These are phyloP conservation scores for Leccinum uliginosum DNA, from an alignment of 768 basidiomycete species.

Conservation along the genomic window DNA sequence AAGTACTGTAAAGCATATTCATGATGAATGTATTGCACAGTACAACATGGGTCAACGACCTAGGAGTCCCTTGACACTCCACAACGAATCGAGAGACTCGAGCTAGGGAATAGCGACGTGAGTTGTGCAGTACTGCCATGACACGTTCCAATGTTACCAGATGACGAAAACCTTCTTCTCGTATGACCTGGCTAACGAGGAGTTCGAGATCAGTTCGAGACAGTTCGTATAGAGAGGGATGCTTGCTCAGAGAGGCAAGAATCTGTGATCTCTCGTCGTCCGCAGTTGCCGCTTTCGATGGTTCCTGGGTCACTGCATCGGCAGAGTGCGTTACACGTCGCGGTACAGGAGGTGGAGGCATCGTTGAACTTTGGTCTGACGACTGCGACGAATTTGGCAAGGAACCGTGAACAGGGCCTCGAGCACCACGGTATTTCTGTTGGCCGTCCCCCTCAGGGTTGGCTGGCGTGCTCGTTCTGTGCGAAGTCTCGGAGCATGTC, in stretches of 20 bases:
- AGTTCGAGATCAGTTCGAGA: conserved; percentile 49
- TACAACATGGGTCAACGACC: conserved; percentile 12
- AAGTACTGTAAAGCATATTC: neutral
- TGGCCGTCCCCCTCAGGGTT: neutral
- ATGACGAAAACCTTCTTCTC: conserved; percentile 72
- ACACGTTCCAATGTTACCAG: conserved; percentile 47
- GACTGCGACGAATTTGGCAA: conserved; percentile 33
- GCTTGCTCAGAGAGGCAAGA: conserved; percentile 39
- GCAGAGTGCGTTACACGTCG: conserved; percentile 7
- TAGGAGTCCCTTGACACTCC: conserved; percentile 42
- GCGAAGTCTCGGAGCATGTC: conserved; percentile 25
- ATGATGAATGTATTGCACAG: neutral
- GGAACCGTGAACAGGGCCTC: conserved; percentile 11
- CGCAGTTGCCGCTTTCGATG: conserved; percentile 5
- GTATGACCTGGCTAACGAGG: conserved; percentile 56
- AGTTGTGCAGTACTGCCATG: conserved; percentile 3
- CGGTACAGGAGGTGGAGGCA: conserved; percentile 32
- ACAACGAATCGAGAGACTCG: conserved; percentile 49
- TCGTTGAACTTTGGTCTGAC: conserved; percentile 20
- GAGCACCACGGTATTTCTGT: conserved; percentile 3
- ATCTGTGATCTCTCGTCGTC: conserved; percentile 20
- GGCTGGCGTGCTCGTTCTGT: conserved; percentile 2
- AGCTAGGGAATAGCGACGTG: conserved; percentile 37
- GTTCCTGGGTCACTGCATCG: conserved; percentile 3
- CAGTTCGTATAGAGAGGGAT: conserved; percentile 50